Conservation (phyloP, 192 early-diverging fungal species). For the Coemansia sp. region DNA sequence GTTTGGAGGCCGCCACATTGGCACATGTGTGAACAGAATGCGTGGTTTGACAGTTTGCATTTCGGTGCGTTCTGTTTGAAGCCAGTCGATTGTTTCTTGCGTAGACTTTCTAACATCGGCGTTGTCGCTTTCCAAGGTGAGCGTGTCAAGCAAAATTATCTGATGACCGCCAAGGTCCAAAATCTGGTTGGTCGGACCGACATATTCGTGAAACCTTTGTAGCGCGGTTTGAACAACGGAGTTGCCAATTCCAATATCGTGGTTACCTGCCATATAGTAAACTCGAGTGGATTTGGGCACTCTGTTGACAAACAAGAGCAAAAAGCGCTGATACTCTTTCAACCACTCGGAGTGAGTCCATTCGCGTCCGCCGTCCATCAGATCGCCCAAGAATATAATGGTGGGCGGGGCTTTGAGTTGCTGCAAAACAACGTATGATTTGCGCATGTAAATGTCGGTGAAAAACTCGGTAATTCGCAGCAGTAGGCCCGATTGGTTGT, state of each 20-base stretch:
- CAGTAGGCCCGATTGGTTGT: conserved; percentile 64
- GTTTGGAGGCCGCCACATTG: conserved; percentile 68
- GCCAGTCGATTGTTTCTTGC: conserved; percentile 16
- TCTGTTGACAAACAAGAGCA: conserved; percentile 54
- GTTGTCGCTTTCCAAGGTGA: conserved; percentile 59
- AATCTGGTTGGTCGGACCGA: conserved; percentile 61
- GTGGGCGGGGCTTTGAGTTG: conserved; percentile 58
- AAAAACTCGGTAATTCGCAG: conserved; percentile 71
- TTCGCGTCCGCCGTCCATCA: conserved; percentile 78
- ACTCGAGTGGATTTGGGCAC: conserved; percentile 26
- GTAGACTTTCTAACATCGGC: conserved; percentile 3
- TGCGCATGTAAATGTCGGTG: conserved; percentile 82
- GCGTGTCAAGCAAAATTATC: conserved; percentile 74
- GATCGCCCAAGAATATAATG: conserved; percentile 79
- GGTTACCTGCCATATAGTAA: conserved; percentile 82
- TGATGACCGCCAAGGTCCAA: conserved; percentile 60
- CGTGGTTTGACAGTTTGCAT: conserved; percentile 15
- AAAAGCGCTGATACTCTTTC: conserved; percentile 58
- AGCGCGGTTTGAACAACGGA: conserved; percentile 48
- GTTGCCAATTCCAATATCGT: conserved; percentile 87
- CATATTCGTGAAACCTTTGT: conserved; percentile 50
- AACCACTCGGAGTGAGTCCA: conserved; percentile 59
- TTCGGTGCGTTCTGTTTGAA: conserved; percentile 11
- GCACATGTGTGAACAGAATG: conserved; percentile 86
- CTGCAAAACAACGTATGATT: conserved; percentile 70